Conservation (phyloP, 345 rosid species). For the Adansonia digitata region DNA sequence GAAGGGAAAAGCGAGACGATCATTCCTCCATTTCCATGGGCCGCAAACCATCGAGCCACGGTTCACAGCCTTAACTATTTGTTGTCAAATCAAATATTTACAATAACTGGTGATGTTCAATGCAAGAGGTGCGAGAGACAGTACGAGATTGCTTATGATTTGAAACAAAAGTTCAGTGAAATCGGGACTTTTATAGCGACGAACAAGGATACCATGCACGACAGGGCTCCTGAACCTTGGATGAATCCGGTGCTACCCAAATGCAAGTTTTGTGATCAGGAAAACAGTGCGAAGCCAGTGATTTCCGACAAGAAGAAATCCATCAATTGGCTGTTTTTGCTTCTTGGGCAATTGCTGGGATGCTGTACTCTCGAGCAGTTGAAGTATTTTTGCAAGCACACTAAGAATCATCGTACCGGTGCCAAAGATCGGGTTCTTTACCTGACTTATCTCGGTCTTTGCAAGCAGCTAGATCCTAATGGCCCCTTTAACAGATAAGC, state of each 20-base stretch:
- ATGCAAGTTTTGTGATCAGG: conserved; percentile 50
- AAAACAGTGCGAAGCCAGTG: conserved; percentile 53
- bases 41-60: conserved; percentile 45
- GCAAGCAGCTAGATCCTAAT: conserved; percentile 62
- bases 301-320: conserved; percentile 42
- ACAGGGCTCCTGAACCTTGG: conserved; percentile 74
- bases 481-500: conserved; percentile 36
- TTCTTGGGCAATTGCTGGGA: conserved; percentile 66
- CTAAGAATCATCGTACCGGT: conserved; percentile 68
- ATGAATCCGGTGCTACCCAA: conserved; percentile 34
- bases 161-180: conserved; percentile 46
- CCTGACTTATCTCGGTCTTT: conserved; percentile 52
- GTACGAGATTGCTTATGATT: conserved; percentile 42
- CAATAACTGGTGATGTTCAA: conserved; percentile 46
- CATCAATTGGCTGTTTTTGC: conserved; percentile 84
- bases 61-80: conserved; percentile 41
- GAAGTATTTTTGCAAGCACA: conserved; percentile 85
- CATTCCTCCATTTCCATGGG: conserved; percentile 61
- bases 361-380: conserved; percentile 67
- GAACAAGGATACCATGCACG: conserved; percentile 40
- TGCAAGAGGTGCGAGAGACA: conserved; percentile 62
- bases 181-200: conserved; percentile 28
- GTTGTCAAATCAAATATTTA: conserved; percentile 25
- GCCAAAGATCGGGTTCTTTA: conserved; percentile 80
- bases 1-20: conserved; percentile 32